Conservation (phyloP, 331 rosid species). For the Rosa hybrid region DNA sequence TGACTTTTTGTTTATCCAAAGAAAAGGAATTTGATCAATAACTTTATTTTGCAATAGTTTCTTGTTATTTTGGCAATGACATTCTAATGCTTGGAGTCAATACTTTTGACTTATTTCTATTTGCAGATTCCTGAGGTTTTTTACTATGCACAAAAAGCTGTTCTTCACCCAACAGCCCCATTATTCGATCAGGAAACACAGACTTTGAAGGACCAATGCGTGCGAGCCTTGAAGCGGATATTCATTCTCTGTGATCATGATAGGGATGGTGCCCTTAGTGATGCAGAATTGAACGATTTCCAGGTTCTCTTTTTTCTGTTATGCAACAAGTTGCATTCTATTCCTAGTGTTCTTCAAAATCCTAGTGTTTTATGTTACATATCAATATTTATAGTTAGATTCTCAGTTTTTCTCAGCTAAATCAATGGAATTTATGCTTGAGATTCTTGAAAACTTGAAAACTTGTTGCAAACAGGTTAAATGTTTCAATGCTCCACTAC, state of each 20-base stretch:
- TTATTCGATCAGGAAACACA: slow-evolving; percentile 96
- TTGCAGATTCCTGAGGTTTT: slow-evolving; percentile 93
- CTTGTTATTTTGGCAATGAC: neutral
- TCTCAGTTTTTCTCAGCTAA: slow-evolving; percentile 13
- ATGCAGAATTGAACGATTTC: slow-evolving; percentile 61
- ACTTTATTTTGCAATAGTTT: neutral
- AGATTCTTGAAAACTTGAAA: slow-evolving; percentile 27
- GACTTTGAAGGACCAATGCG: slow-evolving; percentile 88
- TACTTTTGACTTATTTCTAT: neutral
- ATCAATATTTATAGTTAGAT: slow-evolving; percentile 3
- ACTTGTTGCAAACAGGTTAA: slow-evolving; percentile 61
- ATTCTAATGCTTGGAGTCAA: neutral
- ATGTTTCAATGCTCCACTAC: slow-evolving; percentile 97
- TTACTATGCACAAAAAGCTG: slow-evolving; percentile 96
- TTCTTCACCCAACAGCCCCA: slow-evolving; percentile 96
- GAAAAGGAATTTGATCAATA: neutral
- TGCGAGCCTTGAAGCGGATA: slow-evolving; percentile 88
- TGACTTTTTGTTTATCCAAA: neutral
- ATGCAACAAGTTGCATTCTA: neutral
- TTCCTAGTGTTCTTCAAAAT: slow-evolving; percentile 16
- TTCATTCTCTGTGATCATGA: slow-evolving; percentile 93
- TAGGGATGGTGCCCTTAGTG: slow-evolving; percentile 87
- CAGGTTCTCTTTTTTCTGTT: slow-evolving; percentile 36
- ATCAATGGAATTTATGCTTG: neutral
- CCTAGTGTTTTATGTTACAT: slow-evolving; percentile 9